Conservation (phyloP, 345 rosid genomes). For the Ailanthus altissimus region DNA sequence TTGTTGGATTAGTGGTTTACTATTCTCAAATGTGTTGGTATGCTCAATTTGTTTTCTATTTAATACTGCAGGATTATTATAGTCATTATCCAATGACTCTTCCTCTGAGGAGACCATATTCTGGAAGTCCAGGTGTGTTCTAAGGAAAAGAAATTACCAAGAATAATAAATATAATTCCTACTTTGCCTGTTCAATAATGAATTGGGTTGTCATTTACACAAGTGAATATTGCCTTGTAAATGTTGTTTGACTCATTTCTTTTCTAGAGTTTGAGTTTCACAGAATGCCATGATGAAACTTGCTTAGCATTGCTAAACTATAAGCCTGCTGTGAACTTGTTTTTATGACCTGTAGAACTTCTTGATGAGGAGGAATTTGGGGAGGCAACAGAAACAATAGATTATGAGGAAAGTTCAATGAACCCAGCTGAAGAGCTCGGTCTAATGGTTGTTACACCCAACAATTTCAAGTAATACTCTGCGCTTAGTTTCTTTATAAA, state of each 20-base stretch:
- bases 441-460: constrained; percentile 51
- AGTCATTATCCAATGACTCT: constrained; percentile 73
- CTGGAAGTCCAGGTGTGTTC: constrained; percentile 77
- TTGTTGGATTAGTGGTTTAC: constrained; percentile 8
- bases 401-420: constrained; percentile 47
- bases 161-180: constrained; percentile 9
- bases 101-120: constrained; percentile 77
- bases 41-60: neutral
- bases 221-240: neutral
- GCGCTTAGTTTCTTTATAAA: constrained; percentile 14
- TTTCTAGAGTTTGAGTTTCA: neutral
- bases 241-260: neutral
- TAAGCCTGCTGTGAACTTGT: constrained; percentile 8
- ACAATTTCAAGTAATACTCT: constrained; percentile 2
- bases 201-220: neutral
- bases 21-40: neutral
- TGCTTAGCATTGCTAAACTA: neutral
- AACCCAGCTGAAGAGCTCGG: constrained; percentile 55
- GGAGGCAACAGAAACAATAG: constrained; percentile 28
- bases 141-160: neutral
- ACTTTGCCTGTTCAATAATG: neutral
- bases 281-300: neutral
- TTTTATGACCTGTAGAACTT: constrained; percentile 46
- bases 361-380: constrained; percentile 80
- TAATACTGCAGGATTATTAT: constrained; percentile 64